Conservation (phyloP, 2,329 filamentous ascomycete genomes). For the Bipolaris oryzae region DNA sequence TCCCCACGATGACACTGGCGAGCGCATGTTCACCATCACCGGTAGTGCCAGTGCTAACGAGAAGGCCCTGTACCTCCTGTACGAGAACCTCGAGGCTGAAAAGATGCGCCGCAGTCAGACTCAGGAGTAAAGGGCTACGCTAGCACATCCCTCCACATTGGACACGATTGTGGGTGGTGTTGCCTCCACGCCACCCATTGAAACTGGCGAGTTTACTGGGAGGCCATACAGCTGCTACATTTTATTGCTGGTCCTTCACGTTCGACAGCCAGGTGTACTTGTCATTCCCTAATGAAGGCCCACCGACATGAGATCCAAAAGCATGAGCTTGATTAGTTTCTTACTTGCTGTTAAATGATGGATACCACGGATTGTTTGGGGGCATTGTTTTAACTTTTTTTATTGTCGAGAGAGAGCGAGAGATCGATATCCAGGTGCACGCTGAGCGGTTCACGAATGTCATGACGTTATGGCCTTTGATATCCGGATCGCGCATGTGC, state of each 20-base stretch:
- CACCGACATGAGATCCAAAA: constrained; percentile 32
- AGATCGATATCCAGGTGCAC: constrained; percentile 35
- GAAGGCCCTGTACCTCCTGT: constrained; percentile 91
- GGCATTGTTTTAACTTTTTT: constrained; percentile 38
- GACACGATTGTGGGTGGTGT: constrained; percentile 1
- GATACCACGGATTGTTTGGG: constrained; percentile 40
- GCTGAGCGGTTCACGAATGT: constrained; percentile 51
- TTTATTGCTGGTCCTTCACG: constrained; percentile 2
- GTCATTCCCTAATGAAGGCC: constrained; percentile 1
- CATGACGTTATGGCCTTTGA: constrained; percentile 52
- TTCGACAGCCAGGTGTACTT: constrained; percentile 9
- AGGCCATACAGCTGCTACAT: constrained; percentile 5
- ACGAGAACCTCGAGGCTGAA: constrained; percentile 98
- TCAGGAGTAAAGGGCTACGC: constrained; percentile 53
- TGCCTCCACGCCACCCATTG: not conserved
- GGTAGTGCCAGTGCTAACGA: constrained; percentile 93
- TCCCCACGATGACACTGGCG: constrained; percentile 94
- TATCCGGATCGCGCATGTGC: constrained; percentile 46
- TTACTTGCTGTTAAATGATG: constrained; percentile 39
- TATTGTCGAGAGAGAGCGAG: constrained; percentile 35
- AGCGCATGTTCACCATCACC: constrained; percentile 99
- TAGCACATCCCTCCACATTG: constrained; percentile 6
- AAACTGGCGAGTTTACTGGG: constrained; percentile 1
- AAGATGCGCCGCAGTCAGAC: constrained; percentile 93
- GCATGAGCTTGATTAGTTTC: constrained; percentile 40